phyloP scores from a whole-genome alignment of 2,329 filamentous ascomycete genomes.

The Colletotrichum viniferum region DNA sequence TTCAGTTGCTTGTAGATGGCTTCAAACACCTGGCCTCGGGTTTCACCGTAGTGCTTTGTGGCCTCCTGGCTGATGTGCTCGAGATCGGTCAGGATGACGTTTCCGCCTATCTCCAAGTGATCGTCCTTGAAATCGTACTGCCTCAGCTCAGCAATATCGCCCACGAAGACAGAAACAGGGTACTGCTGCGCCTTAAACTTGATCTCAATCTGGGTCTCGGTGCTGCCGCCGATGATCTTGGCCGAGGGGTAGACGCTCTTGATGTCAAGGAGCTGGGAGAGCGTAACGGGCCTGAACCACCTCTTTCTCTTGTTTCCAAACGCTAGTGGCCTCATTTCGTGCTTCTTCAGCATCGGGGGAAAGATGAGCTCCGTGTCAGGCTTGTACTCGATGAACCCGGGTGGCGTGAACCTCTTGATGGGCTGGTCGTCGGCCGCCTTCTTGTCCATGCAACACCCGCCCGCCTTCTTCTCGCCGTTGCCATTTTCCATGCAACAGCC shows the following conservation, averaged over 20 bases:
- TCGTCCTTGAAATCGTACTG: constrained; percentile 82
- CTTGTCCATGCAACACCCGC: constrained; percentile 74
- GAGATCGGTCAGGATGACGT: constrained; percentile 89
- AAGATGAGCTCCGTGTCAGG: constrained; percentile 96
- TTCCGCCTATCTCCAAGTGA: constrained; percentile 89
- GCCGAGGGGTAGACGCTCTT: constrained; percentile 84
- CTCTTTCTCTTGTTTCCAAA: constrained; percentile 95
- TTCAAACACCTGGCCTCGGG: constrained; percentile 79
- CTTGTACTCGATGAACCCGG: constrained; percentile 92
- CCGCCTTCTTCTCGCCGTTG: constrained; percentile 36
- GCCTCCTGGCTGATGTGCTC: constrained; percentile 84
- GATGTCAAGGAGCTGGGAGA: constrained; percentile 89
- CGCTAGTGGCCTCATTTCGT: constrained; percentile 79
- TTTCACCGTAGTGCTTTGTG: constrained; percentile 75
- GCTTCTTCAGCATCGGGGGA: constrained; percentile 81
- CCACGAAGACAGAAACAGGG: constrained; percentile 86
- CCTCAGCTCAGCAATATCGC: constrained; percentile 88
- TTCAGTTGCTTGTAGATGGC: constrained; percentile 92
- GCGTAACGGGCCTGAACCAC: constrained; percentile 89
- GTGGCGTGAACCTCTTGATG: constrained; percentile 77
- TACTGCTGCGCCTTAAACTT: constrained; percentile 97
- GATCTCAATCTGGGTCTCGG: constrained; percentile 97
- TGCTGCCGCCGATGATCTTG: constrained; percentile 95
- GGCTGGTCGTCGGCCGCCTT: constrained; percentile 52
- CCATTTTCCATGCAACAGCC: constrained; percentile 77